These are phyloP conservation scores for Berkeleyomyces rouxiae DNA, from an alignment of 2,329 filamentous ascomycete species.

Conservation along the genomic window DNA sequence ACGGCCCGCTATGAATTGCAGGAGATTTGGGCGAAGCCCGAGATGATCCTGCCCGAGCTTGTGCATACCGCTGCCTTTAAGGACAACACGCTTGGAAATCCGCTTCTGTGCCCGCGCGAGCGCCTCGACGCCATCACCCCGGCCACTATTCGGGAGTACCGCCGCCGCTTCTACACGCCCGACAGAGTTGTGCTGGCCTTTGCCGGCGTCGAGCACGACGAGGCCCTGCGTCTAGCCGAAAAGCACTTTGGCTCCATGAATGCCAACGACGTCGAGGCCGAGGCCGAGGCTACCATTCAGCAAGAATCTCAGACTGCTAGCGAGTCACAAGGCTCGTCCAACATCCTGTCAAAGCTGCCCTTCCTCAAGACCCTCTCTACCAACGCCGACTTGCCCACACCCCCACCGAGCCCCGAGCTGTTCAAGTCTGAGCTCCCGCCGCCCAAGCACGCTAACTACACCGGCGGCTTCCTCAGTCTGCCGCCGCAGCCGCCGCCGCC, in stretches of 20 bases:
- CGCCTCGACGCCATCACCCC: slow-evolving; percentile 59
- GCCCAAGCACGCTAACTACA: slow-evolving; percentile 55
- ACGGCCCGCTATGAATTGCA: slow-evolving; percentile 91
- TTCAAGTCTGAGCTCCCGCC: slow-evolving; percentile 35
- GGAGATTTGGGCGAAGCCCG: slow-evolving; percentile 95
- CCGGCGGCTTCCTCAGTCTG: slow-evolving; percentile 79
- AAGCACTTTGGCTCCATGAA: slow-evolving; percentile 88
- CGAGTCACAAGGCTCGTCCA: slow-evolving; percentile 32
- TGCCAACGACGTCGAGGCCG: slow-evolving; percentile 18
- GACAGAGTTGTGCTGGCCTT: slow-evolving; percentile 91
- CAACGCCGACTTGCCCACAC: slow-evolving; percentile 34
- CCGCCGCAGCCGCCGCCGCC: slow-evolving; percentile 62
- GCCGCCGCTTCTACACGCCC: slow-evolving; percentile 69
- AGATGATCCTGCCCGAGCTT: slow-evolving; percentile 86
- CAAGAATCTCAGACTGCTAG: slow-evolving; percentile 39
- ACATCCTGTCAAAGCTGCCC: slow-evolving; percentile 65
- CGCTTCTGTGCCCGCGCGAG: slow-evolving; percentile 77
- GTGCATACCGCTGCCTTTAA: slow-evolving; percentile 92
- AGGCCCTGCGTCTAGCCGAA: slow-evolving; percentile 65
- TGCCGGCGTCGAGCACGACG: slow-evolving; percentile 69
- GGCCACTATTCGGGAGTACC: slow-evolving; percentile 58
- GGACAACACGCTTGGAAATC: slow-evolving; percentile 90
- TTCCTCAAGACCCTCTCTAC: slow-evolving; percentile 82
- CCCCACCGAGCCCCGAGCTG: slow-evolving; percentile 22
- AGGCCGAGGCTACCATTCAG: slow-evolving; percentile 25